Conservation (phyloP, 2,329 filamentous ascomycete species). For the Pseudogymnoascus sp. region DNA sequence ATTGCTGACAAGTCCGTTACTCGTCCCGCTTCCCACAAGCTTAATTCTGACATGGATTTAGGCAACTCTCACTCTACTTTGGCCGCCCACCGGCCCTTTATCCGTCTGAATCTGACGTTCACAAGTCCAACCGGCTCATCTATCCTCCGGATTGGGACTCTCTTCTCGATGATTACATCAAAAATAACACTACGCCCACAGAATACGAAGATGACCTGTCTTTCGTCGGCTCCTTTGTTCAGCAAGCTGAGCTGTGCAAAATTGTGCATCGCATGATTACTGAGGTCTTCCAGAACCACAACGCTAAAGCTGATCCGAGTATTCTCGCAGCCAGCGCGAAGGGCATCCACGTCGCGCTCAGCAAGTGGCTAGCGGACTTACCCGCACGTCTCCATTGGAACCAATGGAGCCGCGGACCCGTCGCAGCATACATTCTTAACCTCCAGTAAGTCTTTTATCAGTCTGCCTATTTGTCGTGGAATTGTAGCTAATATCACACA, state of each 20-base stretch:
- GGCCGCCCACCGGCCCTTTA: conserved; percentile 42
- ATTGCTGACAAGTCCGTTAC: conserved; percentile 35
- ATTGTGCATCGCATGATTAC: conserved; percentile 43
- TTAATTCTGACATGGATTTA: not conserved
- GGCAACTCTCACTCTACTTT: conserved; percentile 42
- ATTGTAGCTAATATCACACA: conserved; percentile 8
- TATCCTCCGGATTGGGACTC: conserved; percentile 42
- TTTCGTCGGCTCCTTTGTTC: conserved; percentile 38
- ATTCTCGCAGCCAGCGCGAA: conserved; percentile 36
- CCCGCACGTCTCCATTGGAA: conserved; percentile 43
- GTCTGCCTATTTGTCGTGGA: not conserved
- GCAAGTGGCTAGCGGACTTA: conserved; percentile 39
- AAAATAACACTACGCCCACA: conserved; percentile 35
- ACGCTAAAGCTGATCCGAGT: conserved; percentile 33
- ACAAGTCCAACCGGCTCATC: conserved; percentile 40
- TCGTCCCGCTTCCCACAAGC: not conserved
- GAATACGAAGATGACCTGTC: conserved; percentile 40
- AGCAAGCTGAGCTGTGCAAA: conserved; percentile 41
- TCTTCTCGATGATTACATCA: conserved; percentile 41
- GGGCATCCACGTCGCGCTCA: conserved; percentile 39
- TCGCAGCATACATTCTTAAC: conserved; percentile 39
- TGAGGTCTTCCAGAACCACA: conserved; percentile 42
- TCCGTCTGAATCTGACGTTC: conserved; percentile 41
- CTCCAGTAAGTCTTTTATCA: conserved; percentile 30
- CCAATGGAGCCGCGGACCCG: conserved; percentile 40